A percentile compares a stretch with the other conserved stretches of the same genome.
Conservation (phyloP, 805 yeast species). For the Komagataella mondaviorum region DNA sequence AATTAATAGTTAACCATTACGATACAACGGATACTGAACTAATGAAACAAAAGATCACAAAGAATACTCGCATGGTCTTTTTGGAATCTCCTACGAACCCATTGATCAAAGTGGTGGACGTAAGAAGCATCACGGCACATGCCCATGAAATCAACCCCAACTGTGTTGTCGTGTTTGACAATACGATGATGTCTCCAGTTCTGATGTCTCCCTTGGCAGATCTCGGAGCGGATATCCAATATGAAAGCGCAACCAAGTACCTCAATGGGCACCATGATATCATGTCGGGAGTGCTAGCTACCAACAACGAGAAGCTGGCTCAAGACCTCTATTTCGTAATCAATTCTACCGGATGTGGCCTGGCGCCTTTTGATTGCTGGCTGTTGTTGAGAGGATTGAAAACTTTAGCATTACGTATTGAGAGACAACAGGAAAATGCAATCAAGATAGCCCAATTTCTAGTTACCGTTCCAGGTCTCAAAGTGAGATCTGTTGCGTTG, state of each 20-base stretch:
- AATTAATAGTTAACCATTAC: slow-evolving; percentile 55
- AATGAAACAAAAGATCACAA: slow-evolving; percentile 41
- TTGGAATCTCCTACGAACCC: slow-evolving; percentile 94
- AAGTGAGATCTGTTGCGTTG: slow-evolving; percentile 80
- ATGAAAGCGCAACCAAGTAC: slow-evolving; percentile 89
- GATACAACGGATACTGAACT: slow-evolving; percentile 67
- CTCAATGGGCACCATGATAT: slow-evolving; percentile 92
- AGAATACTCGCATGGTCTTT: slow-evolving; percentile 61
- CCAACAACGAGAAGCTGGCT: slow-evolving; percentile 48
- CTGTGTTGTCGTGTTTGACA: slow-evolving; percentile 72
- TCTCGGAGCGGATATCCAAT: slow-evolving; percentile 81
- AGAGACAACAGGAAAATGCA: slow-evolving; percentile 79
- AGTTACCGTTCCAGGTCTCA: slow-evolving; percentile 45
- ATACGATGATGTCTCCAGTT: slow-evolving; percentile 94
- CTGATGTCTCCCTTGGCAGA: slow-evolving; percentile 66
- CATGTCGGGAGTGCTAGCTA: slow-evolving; percentile 90
- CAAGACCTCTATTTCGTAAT: slow-evolving; percentile 61
- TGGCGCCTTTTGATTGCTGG: slow-evolving; percentile 92
- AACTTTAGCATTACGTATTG: slow-evolving; percentile 76
- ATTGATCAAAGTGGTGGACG: slow-evolving; percentile 74
- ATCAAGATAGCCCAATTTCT: slow-evolving; percentile 63
- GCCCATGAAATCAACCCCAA: slow-evolving; percentile 61
- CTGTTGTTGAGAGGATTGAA: slow-evolving; percentile 76
- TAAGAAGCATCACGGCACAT: slow-evolving; percentile 46
- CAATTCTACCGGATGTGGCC: slow-evolving; percentile 84